Evolutionary conservation across 2,329 filamentous ascomycete species (phyloP).

Genomic region (Tolypocladium ovalisporum): DNA sequence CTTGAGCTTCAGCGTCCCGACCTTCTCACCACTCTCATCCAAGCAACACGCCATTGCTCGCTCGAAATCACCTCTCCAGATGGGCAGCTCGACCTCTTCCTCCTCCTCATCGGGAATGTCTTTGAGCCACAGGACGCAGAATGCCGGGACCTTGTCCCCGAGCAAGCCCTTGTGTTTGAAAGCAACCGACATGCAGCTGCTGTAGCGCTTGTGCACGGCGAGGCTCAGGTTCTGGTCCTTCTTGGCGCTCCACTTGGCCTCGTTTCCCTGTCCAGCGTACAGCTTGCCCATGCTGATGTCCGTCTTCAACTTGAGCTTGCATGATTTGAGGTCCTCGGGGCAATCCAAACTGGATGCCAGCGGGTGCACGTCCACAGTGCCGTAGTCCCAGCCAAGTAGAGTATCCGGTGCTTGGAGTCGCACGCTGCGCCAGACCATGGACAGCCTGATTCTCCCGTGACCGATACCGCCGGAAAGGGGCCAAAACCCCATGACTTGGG

Average conservation of each 20-base stretch:
- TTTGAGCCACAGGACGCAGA: constrained; percentile 57
- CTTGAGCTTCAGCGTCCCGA: constrained; percentile 32
- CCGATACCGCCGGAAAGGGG: constrained; percentile 64
- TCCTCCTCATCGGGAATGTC: constrained; percentile 60
- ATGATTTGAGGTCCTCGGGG: constrained; percentile 32
- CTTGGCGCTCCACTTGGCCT: constrained; percentile 42
- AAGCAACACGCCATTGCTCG: constrained; percentile 34
- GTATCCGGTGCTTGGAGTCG: constrained; percentile 48
- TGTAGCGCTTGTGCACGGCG: constrained; percentile 50
- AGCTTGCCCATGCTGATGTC: constrained; percentile 48
- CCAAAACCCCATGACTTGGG: constrained; percentile 55
- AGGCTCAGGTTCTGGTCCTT: constrained; percentile 32
- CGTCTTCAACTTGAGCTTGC: constrained; percentile 49
- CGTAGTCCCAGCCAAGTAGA: constrained; percentile 59
- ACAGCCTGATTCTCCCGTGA: constrained; percentile 57
- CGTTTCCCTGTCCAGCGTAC: constrained; percentile 30
- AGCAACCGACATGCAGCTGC: constrained; percentile 42
- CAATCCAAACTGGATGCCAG: constrained; percentile 32
- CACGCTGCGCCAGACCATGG: constrained; percentile 62
- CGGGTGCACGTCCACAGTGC: constrained; percentile 55
- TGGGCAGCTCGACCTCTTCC: constrained; percentile 42
- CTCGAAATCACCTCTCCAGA: constrained; percentile 51
- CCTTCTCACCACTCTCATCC: constrained; percentile 33
- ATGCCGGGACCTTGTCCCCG: constrained; percentile 47
- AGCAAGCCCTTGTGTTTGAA: constrained; percentile 29